Evolutionary conservation across 202 grass and related monocot species (phyloP).

Genomic region (Bolboschoenoplectus hybrid): DNA sequence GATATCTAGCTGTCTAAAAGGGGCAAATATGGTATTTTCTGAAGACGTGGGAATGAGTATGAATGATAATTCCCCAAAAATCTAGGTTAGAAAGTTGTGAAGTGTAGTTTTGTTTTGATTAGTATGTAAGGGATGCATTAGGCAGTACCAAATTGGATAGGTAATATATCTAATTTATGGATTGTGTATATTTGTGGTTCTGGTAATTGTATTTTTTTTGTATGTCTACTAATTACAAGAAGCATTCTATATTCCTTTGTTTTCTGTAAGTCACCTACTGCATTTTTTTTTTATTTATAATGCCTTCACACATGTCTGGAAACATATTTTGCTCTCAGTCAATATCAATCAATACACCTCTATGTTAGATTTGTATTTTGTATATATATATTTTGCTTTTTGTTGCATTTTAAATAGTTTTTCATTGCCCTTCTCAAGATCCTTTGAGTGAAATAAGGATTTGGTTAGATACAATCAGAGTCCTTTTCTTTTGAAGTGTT

Average conservation of each 20-base stretch:
- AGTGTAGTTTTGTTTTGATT: conserved; percentile 30
- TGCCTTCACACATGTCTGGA: background rate
- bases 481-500: background rate
- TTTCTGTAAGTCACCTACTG: background rate
- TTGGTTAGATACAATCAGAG: background rate
- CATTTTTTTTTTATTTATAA: background rate
- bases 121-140: conserved; percentile 26
- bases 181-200: conserved; percentile 33
- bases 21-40: conserved; percentile 21
- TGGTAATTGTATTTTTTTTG: conserved; percentile 17
- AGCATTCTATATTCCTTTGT: background rate
- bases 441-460: background rate
- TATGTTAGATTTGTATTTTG: background rate
- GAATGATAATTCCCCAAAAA: conserved; percentile 3
- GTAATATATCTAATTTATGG: conserved; percentile 19
- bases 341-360: background rate
- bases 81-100: conserved; percentile 33
- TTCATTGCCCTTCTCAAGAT: background rate
- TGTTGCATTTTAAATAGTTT: background rate
- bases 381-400: background rate
- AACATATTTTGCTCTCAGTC: background rate
- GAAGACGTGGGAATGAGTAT: conserved; percentile 18
- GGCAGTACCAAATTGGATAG: conserved; percentile 20
- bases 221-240: background rate
- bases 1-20: background rate